Base-by-base conservation (phyloP, 768 basidiomycete species). In the Pleurotus sapidus region DNA sequence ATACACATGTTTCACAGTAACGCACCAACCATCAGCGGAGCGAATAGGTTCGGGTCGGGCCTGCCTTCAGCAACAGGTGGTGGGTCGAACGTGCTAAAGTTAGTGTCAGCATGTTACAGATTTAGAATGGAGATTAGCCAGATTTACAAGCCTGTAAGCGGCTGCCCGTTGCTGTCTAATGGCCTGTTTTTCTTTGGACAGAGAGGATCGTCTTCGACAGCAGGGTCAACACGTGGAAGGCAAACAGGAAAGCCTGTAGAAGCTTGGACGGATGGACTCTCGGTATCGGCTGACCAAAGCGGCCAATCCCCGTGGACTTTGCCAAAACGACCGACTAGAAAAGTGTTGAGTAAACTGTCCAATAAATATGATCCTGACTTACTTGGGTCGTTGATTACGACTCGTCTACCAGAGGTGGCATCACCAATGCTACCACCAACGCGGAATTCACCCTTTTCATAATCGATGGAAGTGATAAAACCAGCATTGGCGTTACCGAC, bases 331-430 rank as follows among this genome's bases (percentile, higher is more conserved):
- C 61, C 61, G 34, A 63, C 61, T 63, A 23, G 8, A 24, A 48
- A 18, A 20, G 27, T 12, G 20, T 42, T 27, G 11, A 42, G 20
- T 17, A 23, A 14, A 23, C 6, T 45, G 38, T 18, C 9, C n/a
- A 6, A 23, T 11, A 17, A 45, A 2, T n/a, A n/a, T 8, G 42
- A 45, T 7, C n/a, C n/a, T 7, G n/a, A 17, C 51, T 2, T 39
- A 63, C 61, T 50, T 23, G 60, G 61, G 56, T 63, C 61, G 45
- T 63, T 63, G 47, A 63, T 63, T 20, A 63, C 61, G 1, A 60
- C 49, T 24, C 60, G 38, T 30, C 46, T 49, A 34, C 61, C 60
- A 9, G 54, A 42, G 14, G 53, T 61, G n/a, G 58, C 27, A 54
- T 61, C 58, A n/a, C 47, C 45, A 23, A 61, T 57, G 18, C 45